These are phyloP conservation scores for Helichrysum umbraculigerum DNA, from an alignment of 129 eudicot genomes.

Conservation along the genomic window DNA sequence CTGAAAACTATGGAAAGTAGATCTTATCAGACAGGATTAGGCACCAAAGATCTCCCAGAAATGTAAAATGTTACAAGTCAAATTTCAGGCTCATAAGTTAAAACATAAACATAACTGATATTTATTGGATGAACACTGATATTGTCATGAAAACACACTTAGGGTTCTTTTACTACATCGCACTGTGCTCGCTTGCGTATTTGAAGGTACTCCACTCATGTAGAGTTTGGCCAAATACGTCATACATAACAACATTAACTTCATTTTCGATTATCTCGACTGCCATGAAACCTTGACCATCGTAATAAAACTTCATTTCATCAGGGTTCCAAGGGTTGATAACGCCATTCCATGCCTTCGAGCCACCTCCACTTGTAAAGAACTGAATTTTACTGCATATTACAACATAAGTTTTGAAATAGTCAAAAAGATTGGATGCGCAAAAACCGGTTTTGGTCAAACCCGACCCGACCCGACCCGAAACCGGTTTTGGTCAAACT, in stretches of 20 bases:
- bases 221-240: slow-evolving; percentile 50
- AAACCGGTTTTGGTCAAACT: too few relatives aligned
- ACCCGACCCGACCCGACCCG: too few relatives aligned
- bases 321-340: slow-evolving; percentile 33
- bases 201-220: slow-evolving; percentile 59
- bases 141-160: too few relatives aligned
- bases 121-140: too few relatives aligned
- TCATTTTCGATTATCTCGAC: slow-evolving; percentile 43
- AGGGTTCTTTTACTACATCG: too few relatives aligned
- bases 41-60: neutral
- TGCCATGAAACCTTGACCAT: slow-evolving; percentile 88
- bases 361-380: slow-evolving; percentile 85
- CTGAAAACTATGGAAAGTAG: too few relatives aligned
- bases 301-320: slow-evolving; percentile 67
- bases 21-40: neutral
- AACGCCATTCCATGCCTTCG: slow-evolving; percentile 82
- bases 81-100: neutral
- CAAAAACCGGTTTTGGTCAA: too few relatives aligned
- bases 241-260: slow-evolving; percentile 44
- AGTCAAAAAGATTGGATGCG: too few relatives aligned
- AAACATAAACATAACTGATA: too few relatives aligned
- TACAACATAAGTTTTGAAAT: neutral
- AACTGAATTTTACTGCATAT: slow-evolving; percentile 54
- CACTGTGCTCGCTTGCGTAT: neutral
- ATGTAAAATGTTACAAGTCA: neutral